These are phyloP conservation scores for Wickerhamomyces rabaulensis DNA, from an alignment of 805 yeast genomes.

Conservation along the genomic window DNA sequence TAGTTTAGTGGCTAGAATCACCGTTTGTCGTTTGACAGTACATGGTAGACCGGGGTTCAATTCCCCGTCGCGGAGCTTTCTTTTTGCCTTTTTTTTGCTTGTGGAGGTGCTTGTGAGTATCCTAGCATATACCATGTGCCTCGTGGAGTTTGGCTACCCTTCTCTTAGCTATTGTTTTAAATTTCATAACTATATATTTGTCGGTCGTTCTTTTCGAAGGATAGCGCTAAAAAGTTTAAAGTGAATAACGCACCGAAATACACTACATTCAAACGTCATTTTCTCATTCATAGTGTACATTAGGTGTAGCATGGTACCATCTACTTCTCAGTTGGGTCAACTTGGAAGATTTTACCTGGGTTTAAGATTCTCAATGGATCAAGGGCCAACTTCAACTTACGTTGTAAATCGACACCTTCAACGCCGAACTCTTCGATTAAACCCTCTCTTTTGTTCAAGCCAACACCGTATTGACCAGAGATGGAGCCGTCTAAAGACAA, in stretches of 20 bases:
- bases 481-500: slow-evolving; percentile 70
- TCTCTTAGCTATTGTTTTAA: too few relatives aligned
- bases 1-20: slow-evolving; percentile 11
- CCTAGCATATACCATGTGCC: too few relatives aligned
- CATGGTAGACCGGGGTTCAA: slow-evolving; percentile 12
- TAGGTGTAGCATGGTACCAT: too few relatives aligned
- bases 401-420: slow-evolving; percentile 61
- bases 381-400: slow-evolving; percentile 59
- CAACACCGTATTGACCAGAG: slow-evolving; percentile 82
- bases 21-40: slow-evolving; percentile 7
- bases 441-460: slow-evolving; percentile 60
- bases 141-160: too few relatives aligned
- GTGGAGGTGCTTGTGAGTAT: too few relatives aligned
- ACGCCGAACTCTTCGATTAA: slow-evolving; percentile 57
- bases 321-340: slow-evolving; percentile 39
- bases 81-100: not conserved
- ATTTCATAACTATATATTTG: too few relatives aligned
- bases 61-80: slow-evolving; percentile 8
- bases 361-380: slow-evolving; percentile 69
- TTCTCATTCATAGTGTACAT: too few relatives aligned
- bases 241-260: too few relatives aligned
- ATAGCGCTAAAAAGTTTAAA: too few relatives aligned
- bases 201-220: too few relatives aligned
- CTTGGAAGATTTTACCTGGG: slow-evolving; percentile 69
- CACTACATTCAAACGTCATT: too few relatives aligned